phyloP scores from a whole-genome alignment of 345 rosid species.

The Geranium brycei region DNA sequence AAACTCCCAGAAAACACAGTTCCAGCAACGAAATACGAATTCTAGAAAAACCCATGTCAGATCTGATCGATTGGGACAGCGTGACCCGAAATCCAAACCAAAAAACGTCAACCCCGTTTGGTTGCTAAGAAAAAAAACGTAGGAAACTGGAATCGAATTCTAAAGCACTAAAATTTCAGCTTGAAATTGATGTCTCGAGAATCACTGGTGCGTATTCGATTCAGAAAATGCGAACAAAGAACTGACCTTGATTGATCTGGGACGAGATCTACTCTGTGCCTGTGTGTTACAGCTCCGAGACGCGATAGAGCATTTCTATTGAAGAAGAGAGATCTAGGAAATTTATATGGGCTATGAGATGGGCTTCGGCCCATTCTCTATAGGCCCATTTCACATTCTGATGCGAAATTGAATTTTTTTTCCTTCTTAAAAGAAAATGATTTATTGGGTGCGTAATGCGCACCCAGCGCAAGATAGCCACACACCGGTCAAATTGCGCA shows the following conservation, averaged over 20 bases:
- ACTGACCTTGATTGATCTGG: not conserved
- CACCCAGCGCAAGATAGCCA: not conserved
- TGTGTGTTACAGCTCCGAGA: not conserved
- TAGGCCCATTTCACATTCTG: too few relatives aligned
- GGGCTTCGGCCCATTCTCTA: too few relatives aligned
- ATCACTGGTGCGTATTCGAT: not conserved
- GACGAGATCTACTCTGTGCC: not conserved
- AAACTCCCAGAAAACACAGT: not conserved
- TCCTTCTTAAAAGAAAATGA: too few relatives aligned
- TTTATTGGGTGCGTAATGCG: not conserved
- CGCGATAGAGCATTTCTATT: not conserved
- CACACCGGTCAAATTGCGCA: not conserved
- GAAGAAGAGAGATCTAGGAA: not conserved
- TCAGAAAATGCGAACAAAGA: not conserved
- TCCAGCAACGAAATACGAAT: not conserved
- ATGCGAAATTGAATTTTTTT: too few relatives aligned
- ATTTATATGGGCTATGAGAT: too few relatives aligned
- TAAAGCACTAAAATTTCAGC: not conserved
- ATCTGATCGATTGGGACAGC: not conserved
- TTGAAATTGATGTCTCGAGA: not conserved
- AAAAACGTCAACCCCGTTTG: not conserved
- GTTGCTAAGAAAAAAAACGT: not conserved
- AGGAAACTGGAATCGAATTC: not conserved
- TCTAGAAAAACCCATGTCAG: not conserved
- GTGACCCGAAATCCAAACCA: not conserved